A percentile compares a stretch with the other conserved stretches of the same genome.
Conservation (phyloP, 164 flowering plant genomes). For the Nymphaea colorata region DNA sequence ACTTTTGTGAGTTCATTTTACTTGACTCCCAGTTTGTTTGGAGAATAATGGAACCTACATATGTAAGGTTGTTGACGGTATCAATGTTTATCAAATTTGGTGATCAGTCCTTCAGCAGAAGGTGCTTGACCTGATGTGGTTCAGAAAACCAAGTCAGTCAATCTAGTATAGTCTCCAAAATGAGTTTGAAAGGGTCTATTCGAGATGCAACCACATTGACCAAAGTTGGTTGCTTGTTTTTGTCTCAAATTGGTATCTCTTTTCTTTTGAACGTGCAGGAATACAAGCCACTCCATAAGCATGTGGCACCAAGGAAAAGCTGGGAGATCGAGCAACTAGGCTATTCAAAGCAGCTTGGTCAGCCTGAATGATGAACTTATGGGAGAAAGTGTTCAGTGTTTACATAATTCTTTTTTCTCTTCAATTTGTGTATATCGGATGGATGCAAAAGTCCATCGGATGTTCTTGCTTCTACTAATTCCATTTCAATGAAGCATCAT, state of each 20-base stretch:
- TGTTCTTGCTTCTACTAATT: no score
- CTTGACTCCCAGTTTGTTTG: background rate
- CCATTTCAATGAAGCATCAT: no score
- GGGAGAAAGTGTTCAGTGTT: background rate
- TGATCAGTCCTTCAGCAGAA: background rate
- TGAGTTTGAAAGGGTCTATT: background rate
- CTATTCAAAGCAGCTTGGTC: background rate
- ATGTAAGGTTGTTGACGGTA: no score
- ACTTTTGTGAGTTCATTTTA: background rate
- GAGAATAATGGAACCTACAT: no score
- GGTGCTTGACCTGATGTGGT: no score
- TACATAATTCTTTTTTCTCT: background rate
- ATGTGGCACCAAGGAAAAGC: constrained; percentile 11
- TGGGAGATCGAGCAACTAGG: constrained; percentile 8
- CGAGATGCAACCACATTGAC: background rate
- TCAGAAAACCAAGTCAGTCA: background rate
- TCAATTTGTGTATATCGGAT: background rate
- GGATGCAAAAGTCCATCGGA: no score
- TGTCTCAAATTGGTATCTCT: background rate
- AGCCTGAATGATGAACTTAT: background rate
- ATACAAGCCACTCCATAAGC: constrained; percentile 11
- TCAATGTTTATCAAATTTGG: background rate
- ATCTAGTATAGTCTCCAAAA: background rate
- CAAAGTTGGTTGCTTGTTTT: background rate
- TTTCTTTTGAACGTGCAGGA: constrained; percentile 5